Conservation (phyloP, 345 rosid species). For the Punica granatum region DNA sequence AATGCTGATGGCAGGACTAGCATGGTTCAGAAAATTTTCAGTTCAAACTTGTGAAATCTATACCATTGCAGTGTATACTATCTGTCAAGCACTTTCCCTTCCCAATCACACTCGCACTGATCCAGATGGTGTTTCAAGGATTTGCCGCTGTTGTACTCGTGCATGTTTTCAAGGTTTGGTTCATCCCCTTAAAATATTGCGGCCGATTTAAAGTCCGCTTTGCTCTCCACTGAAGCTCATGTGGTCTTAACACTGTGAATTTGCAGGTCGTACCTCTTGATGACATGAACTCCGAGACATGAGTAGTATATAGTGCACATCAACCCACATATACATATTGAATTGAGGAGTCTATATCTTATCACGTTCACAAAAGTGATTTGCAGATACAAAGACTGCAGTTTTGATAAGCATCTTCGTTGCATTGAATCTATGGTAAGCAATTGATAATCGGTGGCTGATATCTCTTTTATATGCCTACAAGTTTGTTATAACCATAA, state of each 20-base stretch:
- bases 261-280: conserved; percentile 89
- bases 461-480: not conserved
- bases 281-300: conserved; percentile 95
- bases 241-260: conserved; percentile 7
- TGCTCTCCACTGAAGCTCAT: not conserved
- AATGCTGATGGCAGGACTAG: too few species aligned
- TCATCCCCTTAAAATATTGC: not conserved
- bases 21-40: too few species aligned
- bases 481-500: not conserved
- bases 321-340: not conserved
- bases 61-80: conserved; percentile 85
- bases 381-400: conserved; percentile 86
- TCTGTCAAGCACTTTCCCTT: conserved; percentile 84
- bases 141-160: conserved; percentile 65
- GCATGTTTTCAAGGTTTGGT: conserved; percentile 88
- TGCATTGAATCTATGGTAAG: conserved; percentile 98
- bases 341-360: not conserved
- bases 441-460: conserved; percentile 6
- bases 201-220: not conserved
- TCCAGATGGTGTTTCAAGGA: conserved; percentile 92
- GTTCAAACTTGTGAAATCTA: not conserved
- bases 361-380: conserved; percentile 4
- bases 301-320: conserved; percentile 20
- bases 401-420: conserved; percentile 93
- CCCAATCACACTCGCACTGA: conserved; percentile 90